Percentiles rank a stretch among this genome's conserved stretches.
These are phyloP conservation scores for Pseudomassariella vexata DNA, from an alignment of 2,329 filamentous ascomycete genomes.

Conservation along the genomic window DNA sequence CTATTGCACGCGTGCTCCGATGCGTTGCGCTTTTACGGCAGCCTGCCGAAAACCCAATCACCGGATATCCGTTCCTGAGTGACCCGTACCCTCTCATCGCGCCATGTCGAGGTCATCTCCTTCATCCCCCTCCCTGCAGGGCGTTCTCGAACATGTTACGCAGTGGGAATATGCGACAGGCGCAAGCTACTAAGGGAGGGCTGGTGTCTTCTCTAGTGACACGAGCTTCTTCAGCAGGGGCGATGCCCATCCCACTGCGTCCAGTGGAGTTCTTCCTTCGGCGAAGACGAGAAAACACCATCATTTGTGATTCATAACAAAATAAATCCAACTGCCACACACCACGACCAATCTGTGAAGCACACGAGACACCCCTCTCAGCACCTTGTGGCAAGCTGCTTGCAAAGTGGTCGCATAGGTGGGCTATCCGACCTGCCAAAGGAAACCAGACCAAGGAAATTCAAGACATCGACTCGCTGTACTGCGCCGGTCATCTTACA, in stretches of 20 bases:
- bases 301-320: slow-evolving; percentile 11
- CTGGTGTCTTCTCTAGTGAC: slow-evolving; percentile 15
- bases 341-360: slow-evolving; percentile 29
- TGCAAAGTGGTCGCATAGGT: slow-evolving; percentile 22
- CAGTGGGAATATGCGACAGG: slow-evolving; percentile 13
- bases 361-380: slow-evolving; percentile 36
- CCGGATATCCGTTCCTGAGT: no score
- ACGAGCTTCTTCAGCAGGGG: slow-evolving; percentile 14
- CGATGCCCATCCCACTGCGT: slow-evolving; percentile 15
- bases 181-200: slow-evolving; percentile 6
- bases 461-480: slow-evolving; percentile 43
- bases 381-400: slow-evolving; percentile 33
- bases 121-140: not conserved
- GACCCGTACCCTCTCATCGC: no score
- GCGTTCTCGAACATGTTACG: slow-evolving; percentile 16
- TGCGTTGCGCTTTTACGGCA: no score
- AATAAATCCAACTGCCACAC: slow-evolving; percentile 19
- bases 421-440: slow-evolving; percentile 21
- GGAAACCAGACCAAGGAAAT: slow-evolving; percentile 33
- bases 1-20: no score
- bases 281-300: slow-evolving; percentile 20
- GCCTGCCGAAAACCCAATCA: no score
- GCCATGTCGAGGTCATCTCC: not conserved
- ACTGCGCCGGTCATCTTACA: slow-evolving; percentile 33
- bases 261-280: slow-evolving; percentile 15